Conservation (phyloP, 352 stramenopile species). For the Plasmopara muralis region DNA sequence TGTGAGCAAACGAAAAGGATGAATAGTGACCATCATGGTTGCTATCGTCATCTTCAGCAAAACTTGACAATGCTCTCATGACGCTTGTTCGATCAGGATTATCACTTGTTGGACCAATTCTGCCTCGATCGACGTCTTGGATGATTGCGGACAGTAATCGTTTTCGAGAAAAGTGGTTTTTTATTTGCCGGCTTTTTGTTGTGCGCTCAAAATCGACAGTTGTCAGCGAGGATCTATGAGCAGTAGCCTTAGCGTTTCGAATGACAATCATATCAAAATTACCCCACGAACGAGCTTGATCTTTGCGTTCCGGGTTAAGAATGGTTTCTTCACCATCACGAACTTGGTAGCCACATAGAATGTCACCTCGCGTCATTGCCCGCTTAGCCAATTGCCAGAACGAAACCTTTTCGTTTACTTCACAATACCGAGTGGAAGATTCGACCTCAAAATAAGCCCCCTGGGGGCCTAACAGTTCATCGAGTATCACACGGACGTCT, state of each 20-base stretch:
- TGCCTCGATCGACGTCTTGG: conserved; percentile 39
- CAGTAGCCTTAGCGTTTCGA: conserved; percentile 24
- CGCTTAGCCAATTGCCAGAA: conserved; percentile 78
- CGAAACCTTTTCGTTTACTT: conserved; percentile 39
- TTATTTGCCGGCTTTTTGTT: conserved; percentile 37
- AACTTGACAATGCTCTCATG: conserved; percentile 29
- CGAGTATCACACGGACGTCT: conserved; percentile 73
- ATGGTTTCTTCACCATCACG: conserved; percentile 43
- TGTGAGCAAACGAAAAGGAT: conserved; percentile 14
- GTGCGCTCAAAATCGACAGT: conserved; percentile 50
- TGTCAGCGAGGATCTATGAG: conserved; percentile 14
- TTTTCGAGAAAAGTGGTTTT: conserved; percentile 38
- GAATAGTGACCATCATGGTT: background rate
- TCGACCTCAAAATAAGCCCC: conserved; percentile 74
- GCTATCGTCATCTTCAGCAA: conserved; percentile 12
- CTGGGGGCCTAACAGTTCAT: conserved; percentile 62
- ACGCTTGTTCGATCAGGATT: conserved; percentile 26
- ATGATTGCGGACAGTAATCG: conserved; percentile 52
- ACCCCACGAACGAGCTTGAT: conserved; percentile 33
- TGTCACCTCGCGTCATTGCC: conserved; percentile 48
- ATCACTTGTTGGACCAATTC: conserved; percentile 14
- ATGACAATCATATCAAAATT: conserved; percentile 65
- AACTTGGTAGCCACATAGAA: conserved; percentile 74
- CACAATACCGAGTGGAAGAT: conserved; percentile 52
- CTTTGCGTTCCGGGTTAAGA: conserved; percentile 71